Base-by-base conservation (phyloP, 2,329 filamentous ascomycete genomes). In the Arachnomyces sp. region DNA sequence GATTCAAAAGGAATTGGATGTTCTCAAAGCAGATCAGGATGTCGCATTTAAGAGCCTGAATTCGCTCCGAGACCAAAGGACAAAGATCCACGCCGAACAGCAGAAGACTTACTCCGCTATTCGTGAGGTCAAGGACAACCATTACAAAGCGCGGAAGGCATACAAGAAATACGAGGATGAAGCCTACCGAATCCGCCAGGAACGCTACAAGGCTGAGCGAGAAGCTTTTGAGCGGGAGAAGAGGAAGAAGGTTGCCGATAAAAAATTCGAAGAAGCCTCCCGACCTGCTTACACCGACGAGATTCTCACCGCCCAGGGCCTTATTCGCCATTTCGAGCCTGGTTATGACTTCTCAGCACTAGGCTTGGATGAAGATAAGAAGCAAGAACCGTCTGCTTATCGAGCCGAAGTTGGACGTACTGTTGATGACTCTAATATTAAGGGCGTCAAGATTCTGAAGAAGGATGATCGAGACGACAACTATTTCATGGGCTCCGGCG, bases 241-340 rank as follows among this genome's bases (percentile, higher is more conserved):
- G 57, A 62, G 62, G 52, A 67, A 65, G 55, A 73, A 72, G 57
- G 66, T 73, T 48, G 69, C 73, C 36, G 71, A 75, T 53, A 73
- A 73, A 57, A 71, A 71, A 55, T 58, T 72, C 18, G 69, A 72
- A 52, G 69, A 72, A 52, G 69, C 62, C 43, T 66, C 60, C 21
- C 82, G 86, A 54, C 88, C 84, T 12, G 92, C 92, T 38, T 98
- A 87, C 72, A 75, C 86, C 34, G 87, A 95, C 54, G 88, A 98
- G 71, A 95, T 98, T 57, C 78, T 88, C 55, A 84, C 84, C 39
- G 86, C 87, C 47, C 86, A 92, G 69, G 84, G 81, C 60, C 74
- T 98, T 34, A 85, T 96, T 53, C 81, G 82, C 52, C 90, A 90
- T 75, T 90, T 96, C 52, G 89, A 96, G 63, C 90, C 90, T 2